Evolutionary conservation across 345 rosid species (phyloP).

Genomic region (Rhodamnia argentea): DNA sequence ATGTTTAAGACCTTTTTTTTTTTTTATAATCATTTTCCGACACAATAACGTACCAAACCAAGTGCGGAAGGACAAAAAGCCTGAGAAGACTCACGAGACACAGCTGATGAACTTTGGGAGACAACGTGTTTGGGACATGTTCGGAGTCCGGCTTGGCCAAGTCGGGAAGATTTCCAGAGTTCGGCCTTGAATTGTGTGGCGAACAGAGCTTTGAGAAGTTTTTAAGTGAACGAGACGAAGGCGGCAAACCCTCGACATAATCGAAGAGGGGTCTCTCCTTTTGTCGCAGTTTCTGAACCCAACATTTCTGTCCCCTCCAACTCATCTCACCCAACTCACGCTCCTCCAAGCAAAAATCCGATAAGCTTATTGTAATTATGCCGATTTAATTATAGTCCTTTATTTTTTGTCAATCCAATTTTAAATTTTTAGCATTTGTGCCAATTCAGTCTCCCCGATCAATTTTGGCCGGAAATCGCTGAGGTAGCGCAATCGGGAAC

Average conservation of each 20-base stretch:
- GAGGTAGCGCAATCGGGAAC: too few species aligned
- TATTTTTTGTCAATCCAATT: too few species aligned
- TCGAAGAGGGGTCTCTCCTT: background rate
- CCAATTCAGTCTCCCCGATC: too few species aligned
- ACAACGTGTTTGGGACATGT: background rate
- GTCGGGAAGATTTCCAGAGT: background rate
- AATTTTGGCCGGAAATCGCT: too few species aligned
- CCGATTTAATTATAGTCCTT: too few species aligned
- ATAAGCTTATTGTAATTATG: too few species aligned
- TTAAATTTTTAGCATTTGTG: too few species aligned
- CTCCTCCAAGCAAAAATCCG: background rate
- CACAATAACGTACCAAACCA: too few species aligned
- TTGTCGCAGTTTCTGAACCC: background rate
- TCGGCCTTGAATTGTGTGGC: background rate
- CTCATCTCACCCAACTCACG: background rate
- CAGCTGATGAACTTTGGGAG: background rate
- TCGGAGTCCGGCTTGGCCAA: background rate
- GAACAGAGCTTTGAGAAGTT: background rate
- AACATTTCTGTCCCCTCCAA: background rate
- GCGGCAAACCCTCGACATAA: background rate
- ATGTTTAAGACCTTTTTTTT: too few species aligned
- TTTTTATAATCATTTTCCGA: too few species aligned
- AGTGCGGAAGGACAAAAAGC: background rate
- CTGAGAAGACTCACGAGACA: background rate
- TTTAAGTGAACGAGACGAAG: background rate